A percentile compares a stretch with the other conserved stretches of the same genome.
phyloP scores from a whole-genome alignment of 768 basidiomycete species.

The Macrolepiota albuminosa region DNA sequence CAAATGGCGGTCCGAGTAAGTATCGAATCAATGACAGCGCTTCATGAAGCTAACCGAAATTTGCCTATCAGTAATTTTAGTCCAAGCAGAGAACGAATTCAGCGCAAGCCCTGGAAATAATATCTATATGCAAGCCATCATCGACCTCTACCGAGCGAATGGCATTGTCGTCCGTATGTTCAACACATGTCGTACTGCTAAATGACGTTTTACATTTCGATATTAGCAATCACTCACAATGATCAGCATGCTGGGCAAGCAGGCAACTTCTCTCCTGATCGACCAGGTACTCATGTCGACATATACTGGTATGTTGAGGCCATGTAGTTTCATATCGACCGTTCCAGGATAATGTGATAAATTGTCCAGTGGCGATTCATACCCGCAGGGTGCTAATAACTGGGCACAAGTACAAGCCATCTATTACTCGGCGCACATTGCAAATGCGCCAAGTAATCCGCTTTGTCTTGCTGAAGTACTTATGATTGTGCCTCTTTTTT shows the following conservation, averaged over 20 bases:
- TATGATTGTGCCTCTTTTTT: not conserved
- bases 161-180: conserved; percentile 45
- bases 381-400: conserved; percentile 41
- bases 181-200: not conserved
- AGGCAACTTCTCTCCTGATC: conserved; percentile 48
- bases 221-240: conserved; percentile 42
- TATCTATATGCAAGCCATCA: conserved; percentile 46
- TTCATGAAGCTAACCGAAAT: not conserved
- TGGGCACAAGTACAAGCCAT: conserved; percentile 48
- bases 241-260: conserved; percentile 43
- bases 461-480: conserved; percentile 45
- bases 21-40: conserved; percentile 5
- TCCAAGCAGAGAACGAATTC: conserved; percentile 56
- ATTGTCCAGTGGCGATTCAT: conserved; percentile 40
- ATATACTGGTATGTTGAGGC: conserved; percentile 40
- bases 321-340: not conserved
- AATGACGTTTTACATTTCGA: not conserved
- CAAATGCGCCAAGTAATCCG: conserved; percentile 40
- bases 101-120: conserved; percentile 35
- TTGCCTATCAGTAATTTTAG: conserved; percentile 34
- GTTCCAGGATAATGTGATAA: not conserved
- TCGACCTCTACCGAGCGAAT: conserved; percentile 38
- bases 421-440: conserved; percentile 40
- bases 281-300: conserved; percentile 38
- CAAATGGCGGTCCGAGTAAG: conserved; percentile 54